Conservation (phyloP, 768 basidiomycete species). For the Antrodiella citrinella region DNA sequence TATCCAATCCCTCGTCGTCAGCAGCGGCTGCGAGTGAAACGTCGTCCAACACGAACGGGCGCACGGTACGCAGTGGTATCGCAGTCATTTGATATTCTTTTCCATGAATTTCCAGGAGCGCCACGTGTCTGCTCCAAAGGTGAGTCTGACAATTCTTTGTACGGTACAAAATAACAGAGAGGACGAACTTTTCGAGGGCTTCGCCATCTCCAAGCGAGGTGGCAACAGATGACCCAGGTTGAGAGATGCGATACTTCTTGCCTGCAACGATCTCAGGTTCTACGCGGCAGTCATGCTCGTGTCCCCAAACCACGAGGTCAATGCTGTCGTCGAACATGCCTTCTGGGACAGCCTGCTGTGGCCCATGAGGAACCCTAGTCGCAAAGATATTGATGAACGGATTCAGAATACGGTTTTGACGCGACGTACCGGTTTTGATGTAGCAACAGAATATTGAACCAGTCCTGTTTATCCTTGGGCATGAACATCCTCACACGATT, state of each 20-base stretch:
- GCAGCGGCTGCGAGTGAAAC: constrained; percentile 67
- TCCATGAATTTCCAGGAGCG: constrained; percentile 78
- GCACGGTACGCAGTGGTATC: constrained; percentile 81
- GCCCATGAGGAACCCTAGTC: constrained; percentile 83
- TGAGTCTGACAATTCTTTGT: not conserved
- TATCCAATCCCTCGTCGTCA: constrained; percentile 67
- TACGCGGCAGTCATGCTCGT: constrained; percentile 96
- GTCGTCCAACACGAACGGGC: constrained; percentile 90
- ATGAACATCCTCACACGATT: constrained; percentile 95
- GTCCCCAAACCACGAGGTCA: constrained; percentile 94
- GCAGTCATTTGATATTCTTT: constrained; percentile 84
- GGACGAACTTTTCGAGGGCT: constrained; percentile 73
- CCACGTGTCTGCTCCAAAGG: constrained; percentile 70
- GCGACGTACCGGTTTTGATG: constrained; percentile 87
- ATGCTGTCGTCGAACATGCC: constrained; percentile 95
- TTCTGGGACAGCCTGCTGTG: constrained; percentile 91
- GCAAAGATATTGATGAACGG: not conserved
- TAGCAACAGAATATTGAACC: constrained; percentile 91
- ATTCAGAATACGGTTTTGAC: not conserved
- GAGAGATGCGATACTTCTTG: constrained; percentile 85
- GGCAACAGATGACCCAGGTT: constrained; percentile 93
- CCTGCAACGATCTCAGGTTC: constrained; percentile 86
- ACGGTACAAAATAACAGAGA: not conserved
- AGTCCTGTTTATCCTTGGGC: constrained; percentile 83
- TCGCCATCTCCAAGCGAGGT: constrained; percentile 94